These are phyloP conservation scores for Thielaviopsis punctulata DNA, from an alignment of 2,329 filamentous ascomycete species.

Conservation along the genomic window DNA sequence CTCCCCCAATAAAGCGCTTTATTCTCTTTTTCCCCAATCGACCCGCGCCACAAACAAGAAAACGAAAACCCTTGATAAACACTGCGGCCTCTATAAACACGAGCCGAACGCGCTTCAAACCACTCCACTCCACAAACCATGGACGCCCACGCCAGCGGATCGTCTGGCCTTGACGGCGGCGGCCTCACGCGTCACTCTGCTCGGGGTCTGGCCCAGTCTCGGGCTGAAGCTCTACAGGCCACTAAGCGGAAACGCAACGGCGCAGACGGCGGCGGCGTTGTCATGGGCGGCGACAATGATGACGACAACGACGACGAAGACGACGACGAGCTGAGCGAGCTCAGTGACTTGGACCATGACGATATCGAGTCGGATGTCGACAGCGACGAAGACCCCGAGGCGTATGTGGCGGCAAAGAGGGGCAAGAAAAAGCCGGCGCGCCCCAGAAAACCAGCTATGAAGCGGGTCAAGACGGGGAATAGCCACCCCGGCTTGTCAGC, in stretches of 20 bases:
- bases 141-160: constrained; percentile 37
- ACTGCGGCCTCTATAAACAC: not conserved
- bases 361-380: not conserved
- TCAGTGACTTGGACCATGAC: constrained; percentile 1
- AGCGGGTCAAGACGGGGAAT: constrained; percentile 45
- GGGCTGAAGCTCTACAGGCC: constrained; percentile 27
- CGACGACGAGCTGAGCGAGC: constrained; percentile 21
- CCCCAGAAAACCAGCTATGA: constrained; percentile 37
- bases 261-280: constrained; percentile 30
- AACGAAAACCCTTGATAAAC: too few species aligned
- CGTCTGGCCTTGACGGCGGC: constrained; percentile 28
- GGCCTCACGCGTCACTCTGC: constrained; percentile 43
- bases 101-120: not conserved
- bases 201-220: constrained; percentile 29
- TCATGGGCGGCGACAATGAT: constrained; percentile 24
- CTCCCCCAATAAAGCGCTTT: not conserved
- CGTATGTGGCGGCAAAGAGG: constrained; percentile 19
- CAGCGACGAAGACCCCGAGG: constrained; percentile 25
- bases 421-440: constrained; percentile 23
- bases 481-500: constrained; percentile 26
- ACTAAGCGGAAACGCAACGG: constrained; percentile 42
- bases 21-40: too few species aligned
- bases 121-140: constrained; percentile 22
- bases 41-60: too few species aligned
- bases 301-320: constrained; percentile 28